Evolutionary conservation across 495 filamentous ascomycete genomes (phyloP).

Genomic region (Hypoxylon lienhwacheense): DNA sequence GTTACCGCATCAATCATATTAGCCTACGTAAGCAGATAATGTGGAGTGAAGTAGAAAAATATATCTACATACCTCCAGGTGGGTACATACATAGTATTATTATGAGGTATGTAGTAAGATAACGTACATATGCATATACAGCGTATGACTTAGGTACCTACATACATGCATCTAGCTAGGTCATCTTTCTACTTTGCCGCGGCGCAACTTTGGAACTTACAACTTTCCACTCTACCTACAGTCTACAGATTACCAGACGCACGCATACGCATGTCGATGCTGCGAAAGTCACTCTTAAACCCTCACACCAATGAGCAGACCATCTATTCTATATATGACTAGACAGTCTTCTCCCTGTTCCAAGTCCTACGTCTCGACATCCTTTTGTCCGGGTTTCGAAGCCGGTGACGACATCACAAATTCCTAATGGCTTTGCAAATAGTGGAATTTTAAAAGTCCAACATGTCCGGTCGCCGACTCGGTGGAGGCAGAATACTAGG

Average conservation of each 20-base stretch:
- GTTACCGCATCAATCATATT: no score
- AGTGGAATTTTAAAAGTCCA: conserved; percentile 18
- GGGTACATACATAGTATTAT: conserved; percentile 1
- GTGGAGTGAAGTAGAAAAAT: no score
- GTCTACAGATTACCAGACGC: not conserved
- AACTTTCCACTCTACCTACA: conserved; percentile 1
- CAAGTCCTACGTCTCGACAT: not conserved
- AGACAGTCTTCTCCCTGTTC: conserved; percentile 4
- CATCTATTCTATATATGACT: no score
- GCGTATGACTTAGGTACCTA: no score
- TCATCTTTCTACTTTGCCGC: conserved; percentile 12
- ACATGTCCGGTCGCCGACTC: conserved; percentile 80
- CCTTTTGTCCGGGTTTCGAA: conserved; percentile 11
- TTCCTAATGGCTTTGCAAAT: conserved; percentile 28
- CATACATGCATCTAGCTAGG: no score
- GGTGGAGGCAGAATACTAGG: conserved; percentile 88
- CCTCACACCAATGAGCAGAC: not conserved
- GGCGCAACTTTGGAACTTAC: conserved; percentile 22
- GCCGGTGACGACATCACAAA: not conserved
- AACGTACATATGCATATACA: not conserved
- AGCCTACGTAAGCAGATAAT: no score
- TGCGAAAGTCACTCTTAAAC: not conserved
- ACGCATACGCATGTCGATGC: not conserved
- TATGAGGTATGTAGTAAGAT: not conserved
- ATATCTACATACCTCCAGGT: no score